These are phyloP conservation scores for Rhizopogon roseolus DNA, from an alignment of 768 basidiomycete species.

Conservation along the genomic window DNA sequence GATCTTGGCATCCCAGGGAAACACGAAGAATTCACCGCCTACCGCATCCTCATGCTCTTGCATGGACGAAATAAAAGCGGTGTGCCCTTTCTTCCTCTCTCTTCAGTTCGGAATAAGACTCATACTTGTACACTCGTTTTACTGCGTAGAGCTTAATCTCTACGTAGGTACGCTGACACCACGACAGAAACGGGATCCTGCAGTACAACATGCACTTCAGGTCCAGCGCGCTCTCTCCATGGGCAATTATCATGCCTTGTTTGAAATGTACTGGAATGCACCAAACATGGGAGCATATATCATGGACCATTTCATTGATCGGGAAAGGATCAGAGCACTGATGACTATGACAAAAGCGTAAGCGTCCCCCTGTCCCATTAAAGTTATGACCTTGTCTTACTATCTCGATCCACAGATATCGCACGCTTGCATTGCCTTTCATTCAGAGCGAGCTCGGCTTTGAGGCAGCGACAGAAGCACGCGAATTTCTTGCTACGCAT, in stretches of 20 bases:
- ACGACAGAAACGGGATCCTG: constrained; percentile 75
- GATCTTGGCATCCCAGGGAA: constrained; percentile 91
- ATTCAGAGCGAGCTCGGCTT: constrained; percentile 82
- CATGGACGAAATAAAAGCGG: constrained; percentile 94
- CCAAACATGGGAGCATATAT: constrained; percentile 99
- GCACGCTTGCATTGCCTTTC: constrained; percentile 69
- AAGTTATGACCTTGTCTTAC: constrained; percentile 4
- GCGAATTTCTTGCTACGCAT: constrained; percentile 69
- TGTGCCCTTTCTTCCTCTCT: constrained; percentile 32
- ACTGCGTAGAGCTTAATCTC: constrained; percentile 80
- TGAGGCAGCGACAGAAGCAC: constrained; percentile 56
- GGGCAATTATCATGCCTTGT: constrained; percentile 92
- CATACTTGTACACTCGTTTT: not conserved
- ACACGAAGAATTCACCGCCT: constrained; percentile 94
- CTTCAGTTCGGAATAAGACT: not conserved
- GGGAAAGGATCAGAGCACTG: constrained; percentile 84
- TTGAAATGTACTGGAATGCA: constrained; percentile 75
- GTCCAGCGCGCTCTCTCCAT: constrained; percentile 88
- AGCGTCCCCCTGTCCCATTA: constrained; percentile 26
- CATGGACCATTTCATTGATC: constrained; percentile 96
- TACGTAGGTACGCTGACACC: constrained; percentile 97
- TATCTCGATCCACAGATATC: constrained; percentile 55
- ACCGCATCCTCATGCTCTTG: constrained; percentile 92
- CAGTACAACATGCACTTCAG: constrained; percentile 83
- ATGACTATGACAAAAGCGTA: constrained; percentile 93